Evolutionary conservation across 2,329 filamentous ascomycete species (phyloP), one percentile per base, ranked within the genome.

Genomic region (Myrmaecium sp.): DNA sequence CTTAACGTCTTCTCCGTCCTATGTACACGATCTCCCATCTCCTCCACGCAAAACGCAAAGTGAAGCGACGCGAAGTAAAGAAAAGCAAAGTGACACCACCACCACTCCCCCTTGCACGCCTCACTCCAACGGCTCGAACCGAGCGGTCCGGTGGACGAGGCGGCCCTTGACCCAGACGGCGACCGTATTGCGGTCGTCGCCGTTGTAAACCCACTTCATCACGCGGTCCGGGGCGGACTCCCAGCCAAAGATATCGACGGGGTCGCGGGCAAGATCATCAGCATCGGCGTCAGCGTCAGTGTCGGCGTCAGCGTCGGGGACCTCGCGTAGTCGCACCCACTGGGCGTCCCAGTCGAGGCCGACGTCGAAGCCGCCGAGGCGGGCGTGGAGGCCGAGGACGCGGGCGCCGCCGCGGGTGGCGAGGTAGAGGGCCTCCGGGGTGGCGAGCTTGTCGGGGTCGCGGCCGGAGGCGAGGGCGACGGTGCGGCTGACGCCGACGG

Each of bases 331-430:
- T 6, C 64, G 58, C 29, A 98, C 62, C 39, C 93, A 61, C 60
- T 94, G 82, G 32, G 79, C 83, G 61, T 98, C 89, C 69, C 75
- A 95, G 36, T 81, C 68, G 74, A 76, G 89, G 0, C 84, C 89
- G 1, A 76, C 65, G 36, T 81, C 79, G 47, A 95, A 95, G 0
- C 63, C 73, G 3, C 89, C 89, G 10, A 95, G 63, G 32, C 59
- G 66, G 6, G 68, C 62, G 21, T 63, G 65, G 33, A 95, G 58
- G 1, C 82, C 79, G 0, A 95, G 66, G 1, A 89, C 79, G 17
- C 66, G 62, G 0, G 89, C 89, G 0, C 89, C 89, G 7, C 89
- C 89, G n/a, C 71, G 57, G 1, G 89, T 98, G 0, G 74, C 86
- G 0, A 98, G 65, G 45, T 79, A 91, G 28, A 98, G 47, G 9